phyloP scores from a whole-genome alignment of 1,139 yeast genomes.

The Spencermartinsiella ligniputridi region DNA sequence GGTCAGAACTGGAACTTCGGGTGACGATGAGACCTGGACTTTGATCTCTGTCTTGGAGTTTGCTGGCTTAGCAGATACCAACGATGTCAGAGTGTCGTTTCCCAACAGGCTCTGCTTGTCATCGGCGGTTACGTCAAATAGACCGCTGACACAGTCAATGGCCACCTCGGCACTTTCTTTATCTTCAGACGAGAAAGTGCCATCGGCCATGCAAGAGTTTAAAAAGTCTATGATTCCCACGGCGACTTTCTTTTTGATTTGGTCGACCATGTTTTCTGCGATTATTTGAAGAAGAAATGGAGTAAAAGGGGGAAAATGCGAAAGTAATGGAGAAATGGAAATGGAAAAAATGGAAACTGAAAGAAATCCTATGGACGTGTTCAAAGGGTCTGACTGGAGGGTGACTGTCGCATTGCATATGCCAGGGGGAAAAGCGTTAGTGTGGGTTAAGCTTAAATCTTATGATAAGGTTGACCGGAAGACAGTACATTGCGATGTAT shows the following conservation, averaged over 20 bases:
- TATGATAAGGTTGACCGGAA: too few species aligned
- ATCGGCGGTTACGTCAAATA: conserved; percentile 61
- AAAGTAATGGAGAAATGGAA: neutral
- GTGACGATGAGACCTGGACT: conserved; percentile 15
- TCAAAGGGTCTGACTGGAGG: too few species aligned
- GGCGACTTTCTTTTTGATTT: conserved; percentile 58
- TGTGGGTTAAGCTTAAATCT: too few species aligned
- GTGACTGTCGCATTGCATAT: too few species aligned
- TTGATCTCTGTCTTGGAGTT: neutral
- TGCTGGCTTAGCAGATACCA: conserved; percentile 23
- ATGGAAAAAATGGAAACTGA: neutral
- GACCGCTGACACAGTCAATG: conserved; percentile 85
- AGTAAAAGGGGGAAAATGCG: neutral
- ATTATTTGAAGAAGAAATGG: neutral
- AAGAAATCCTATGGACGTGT: too few species aligned
- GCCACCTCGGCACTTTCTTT: conserved; percentile 94
- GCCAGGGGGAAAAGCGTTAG: too few species aligned
- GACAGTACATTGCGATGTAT: too few species aligned
- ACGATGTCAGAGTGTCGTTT: conserved; percentile 34
- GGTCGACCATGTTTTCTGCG: neutral
- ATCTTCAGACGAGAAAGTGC: conserved; percentile 70
- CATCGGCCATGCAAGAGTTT: conserved; percentile 53
- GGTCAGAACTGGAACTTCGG: conserved; percentile 38
- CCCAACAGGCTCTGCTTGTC: conserved; percentile 44
- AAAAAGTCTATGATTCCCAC: conserved; percentile 71